These are phyloP conservation scores for Brassica hybrid DNA, from an alignment of 441 rosid genomes.

Conservation along the genomic window DNA sequence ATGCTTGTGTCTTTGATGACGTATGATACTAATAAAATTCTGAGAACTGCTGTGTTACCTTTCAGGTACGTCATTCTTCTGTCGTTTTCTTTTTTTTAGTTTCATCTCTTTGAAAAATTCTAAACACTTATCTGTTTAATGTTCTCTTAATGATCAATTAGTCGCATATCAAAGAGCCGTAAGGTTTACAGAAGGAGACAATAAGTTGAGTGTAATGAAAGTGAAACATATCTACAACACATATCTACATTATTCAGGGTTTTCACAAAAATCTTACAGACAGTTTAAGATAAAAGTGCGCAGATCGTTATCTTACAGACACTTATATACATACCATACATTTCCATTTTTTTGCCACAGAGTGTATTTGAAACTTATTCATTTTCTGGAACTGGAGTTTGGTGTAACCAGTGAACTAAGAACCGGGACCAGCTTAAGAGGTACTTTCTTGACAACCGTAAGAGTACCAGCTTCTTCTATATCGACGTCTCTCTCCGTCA, in stretches of 20 bases:
- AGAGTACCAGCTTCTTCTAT: conserved; percentile 5
- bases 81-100: not conserved
- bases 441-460: not conserved
- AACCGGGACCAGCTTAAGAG: not conserved
- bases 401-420: not conserved
- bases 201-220: not conserved
- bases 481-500: not conserved
- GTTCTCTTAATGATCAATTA: not conserved
- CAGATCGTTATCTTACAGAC: not conserved
- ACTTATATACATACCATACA: not conserved
- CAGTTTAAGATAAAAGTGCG: not conserved
- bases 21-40: not conserved
- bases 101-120: not conserved
- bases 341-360: not conserved
- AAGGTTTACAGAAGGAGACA: not conserved
- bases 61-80: not conserved
- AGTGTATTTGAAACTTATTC: not conserved
- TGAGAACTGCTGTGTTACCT: not conserved
- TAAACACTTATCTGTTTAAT: not conserved
- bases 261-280: conserved; percentile 2
- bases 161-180: not conserved
- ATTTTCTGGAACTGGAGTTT: not conserved
- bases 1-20: not conserved
- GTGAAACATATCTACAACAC: not conserved
- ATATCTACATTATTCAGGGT: not conserved